Evolutionary conservation across 305 asterid species (phyloP).

Genomic region (Fraxinus baroniana): DNA sequence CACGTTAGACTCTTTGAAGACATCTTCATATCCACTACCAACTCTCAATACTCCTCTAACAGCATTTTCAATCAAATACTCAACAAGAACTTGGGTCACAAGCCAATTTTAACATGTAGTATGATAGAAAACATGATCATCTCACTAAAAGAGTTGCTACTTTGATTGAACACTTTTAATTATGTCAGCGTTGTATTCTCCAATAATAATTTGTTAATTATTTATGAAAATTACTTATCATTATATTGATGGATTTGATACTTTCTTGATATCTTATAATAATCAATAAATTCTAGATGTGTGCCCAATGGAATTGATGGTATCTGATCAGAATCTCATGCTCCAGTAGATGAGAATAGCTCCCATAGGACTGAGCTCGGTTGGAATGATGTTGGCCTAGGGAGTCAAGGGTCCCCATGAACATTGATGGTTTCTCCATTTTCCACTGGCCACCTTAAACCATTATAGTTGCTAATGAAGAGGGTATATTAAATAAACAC

Average conservation of each 20-base stretch:
- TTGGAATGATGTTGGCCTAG: not conserved
- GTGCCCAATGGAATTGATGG: not conserved
- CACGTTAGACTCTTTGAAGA: no score
- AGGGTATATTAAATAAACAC: no score
- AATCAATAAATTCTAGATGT: not conserved
- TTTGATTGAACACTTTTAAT: not conserved
- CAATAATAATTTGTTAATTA: not conserved
- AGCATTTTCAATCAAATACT: no score
- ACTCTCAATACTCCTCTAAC: no score
- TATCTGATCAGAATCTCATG: not conserved
- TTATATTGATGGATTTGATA: not conserved
- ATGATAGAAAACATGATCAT: not conserved
- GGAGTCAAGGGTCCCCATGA: no score
- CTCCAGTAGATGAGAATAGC: not conserved
- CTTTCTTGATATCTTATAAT: not conserved
- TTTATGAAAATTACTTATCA: not conserved
- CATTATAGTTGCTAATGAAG: no score
- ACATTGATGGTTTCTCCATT: no score
- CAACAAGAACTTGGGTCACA: no score
- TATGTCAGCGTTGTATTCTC: not conserved
- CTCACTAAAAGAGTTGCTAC: not conserved
- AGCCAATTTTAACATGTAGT: not conserved
- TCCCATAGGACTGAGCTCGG: not conserved
- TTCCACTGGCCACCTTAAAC: no score
- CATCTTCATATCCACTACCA: no score